Evolutionary conservation across 164 flowering plant species (phyloP), one percentile per base, ranked within the genome.

Genomic region (Chloranthus sessilifolius): DNA sequence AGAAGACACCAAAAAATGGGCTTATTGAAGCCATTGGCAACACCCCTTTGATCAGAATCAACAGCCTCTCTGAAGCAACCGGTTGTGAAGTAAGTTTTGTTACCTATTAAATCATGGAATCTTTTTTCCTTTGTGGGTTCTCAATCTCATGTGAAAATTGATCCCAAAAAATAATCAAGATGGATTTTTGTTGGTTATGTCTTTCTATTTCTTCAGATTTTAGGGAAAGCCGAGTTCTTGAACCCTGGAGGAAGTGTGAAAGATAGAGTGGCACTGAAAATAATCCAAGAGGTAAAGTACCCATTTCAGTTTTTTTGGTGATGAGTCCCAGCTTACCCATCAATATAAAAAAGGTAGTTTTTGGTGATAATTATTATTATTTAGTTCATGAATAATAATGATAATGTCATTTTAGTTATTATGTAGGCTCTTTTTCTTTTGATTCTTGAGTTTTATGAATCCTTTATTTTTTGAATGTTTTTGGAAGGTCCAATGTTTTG

Each of bases 211-310:
- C 29, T 52, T 16, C 71, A 92, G 99, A 86, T 92, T 75, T 75
- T 88, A 24, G 99, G 79, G 0, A 94, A 94, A 65, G 87, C 86
- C 1, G 97, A 94, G 75, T 86, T 94, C 53, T 69, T 94, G 72
- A 94, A 94, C 61, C 99, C 99, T 3, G 99, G 97, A 54, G 99
- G 99, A 39, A 94, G 99, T 52, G 91, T 94, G 47, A 94, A 94
- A 64, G 97, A 89, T 63, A 81, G 97, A 61, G 91, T 86, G 39
- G 97, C 97, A n/a, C 84, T 92, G 37, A 76, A 88, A 54, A 69
- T 69, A 46, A 69, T 69, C 15, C 53, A 69, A 53, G 69, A 92
- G 95, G 99, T 92, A 35, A 63, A 22, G 28, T 23, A 30, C 17
- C 52, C 28, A 30, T 28, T 31, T 40, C 35, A 22, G 22, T n/a